phyloP scores from a whole-genome alignment of 2,329 filamentous ascomycete species.

The Fusarium acutatum region DNA sequence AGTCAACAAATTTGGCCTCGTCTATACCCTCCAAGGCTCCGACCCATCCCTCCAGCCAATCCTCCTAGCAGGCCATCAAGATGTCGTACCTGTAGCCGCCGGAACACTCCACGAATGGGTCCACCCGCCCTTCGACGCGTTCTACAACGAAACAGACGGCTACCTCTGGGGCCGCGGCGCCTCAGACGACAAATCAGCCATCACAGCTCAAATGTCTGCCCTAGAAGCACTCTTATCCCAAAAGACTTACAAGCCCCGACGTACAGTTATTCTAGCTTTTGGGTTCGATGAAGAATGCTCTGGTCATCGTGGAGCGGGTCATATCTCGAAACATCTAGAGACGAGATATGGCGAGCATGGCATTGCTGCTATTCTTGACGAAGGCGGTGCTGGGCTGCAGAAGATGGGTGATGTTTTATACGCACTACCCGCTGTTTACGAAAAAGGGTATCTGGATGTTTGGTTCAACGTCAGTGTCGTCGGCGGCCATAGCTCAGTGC shows the following conservation, averaged over 20 bases:
- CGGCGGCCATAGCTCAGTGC: conserved; percentile 66
- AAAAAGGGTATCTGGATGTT: conserved; percentile 69
- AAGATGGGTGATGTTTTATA: conserved; percentile 56
- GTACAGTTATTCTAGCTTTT: conserved; percentile 66
- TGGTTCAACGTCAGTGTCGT: conserved; percentile 62
- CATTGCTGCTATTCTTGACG: conserved; percentile 68
- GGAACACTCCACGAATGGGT: conserved; percentile 51
- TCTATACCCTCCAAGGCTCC: conserved; percentile 66
- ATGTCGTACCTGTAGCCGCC: conserved; percentile 51
- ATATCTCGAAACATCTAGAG: conserved; percentile 58
- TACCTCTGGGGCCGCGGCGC: conserved; percentile 52
- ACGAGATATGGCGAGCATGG: conserved; percentile 62
- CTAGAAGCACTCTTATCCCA: conserved; percentile 60
- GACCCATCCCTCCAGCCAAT: conserved; percentile 54
- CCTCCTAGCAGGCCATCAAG: conserved; percentile 51
- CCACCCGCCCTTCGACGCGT: conserved; percentile 49
- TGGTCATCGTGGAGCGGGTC: conserved; percentile 62
- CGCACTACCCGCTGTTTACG: conserved; percentile 65
- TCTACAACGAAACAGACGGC: conserved; percentile 45
- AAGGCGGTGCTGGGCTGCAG: conserved; percentile 66
- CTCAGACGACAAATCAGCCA: conserved; percentile 50
- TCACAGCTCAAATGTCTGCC: conserved; percentile 48
- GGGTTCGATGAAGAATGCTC: conserved; percentile 72
- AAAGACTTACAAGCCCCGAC: conserved; percentile 56
- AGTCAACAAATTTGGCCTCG: conserved; percentile 67